Evolutionary conservation across 2,329 filamentous ascomycete genomes (phyloP).

Genomic region (Stachybotrys echinatus): DNA sequence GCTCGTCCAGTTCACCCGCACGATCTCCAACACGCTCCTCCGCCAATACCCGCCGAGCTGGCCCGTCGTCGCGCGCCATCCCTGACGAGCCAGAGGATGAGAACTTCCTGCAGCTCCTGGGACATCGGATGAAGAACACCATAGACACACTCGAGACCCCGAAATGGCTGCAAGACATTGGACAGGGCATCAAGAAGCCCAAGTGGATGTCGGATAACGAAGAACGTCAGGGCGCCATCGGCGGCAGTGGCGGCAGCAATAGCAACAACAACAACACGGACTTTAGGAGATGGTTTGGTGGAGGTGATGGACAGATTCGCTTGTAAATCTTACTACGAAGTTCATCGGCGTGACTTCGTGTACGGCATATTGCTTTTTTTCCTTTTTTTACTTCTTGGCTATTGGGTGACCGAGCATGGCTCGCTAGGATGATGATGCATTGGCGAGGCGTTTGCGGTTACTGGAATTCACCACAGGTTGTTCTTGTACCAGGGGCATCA

Average conservation of each 20-base stretch:
- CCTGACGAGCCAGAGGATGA: conserved; percentile 63
- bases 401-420: conserved; percentile 8
- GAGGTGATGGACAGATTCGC: conserved; percentile 31
- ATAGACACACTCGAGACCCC: conserved; percentile 79
- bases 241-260: conserved; percentile 17
- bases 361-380: conserved; percentile 8
- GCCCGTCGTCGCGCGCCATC: conserved; percentile 14
- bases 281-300: conserved; percentile 55
- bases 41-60: conserved; percentile 19
- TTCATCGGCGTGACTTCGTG: background rate
- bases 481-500: background rate
- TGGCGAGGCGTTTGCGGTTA: background rate
- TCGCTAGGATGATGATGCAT: background rate
- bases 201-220: conserved; percentile 71
- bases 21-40: conserved; percentile 35
- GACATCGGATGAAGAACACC: conserved; percentile 85
- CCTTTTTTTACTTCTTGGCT: no score
- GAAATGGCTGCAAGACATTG: conserved; percentile 72
- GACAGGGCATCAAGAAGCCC: conserved; percentile 66
- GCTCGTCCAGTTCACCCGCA: conserved; percentile 26
- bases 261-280: conserved; percentile 28
- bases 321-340: conserved; percentile 10
- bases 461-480: background rate
- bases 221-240: conserved; percentile 16
- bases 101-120: conserved; percentile 77